Evolutionary conservation across 345 rosid species (phyloP).

Genomic region (Cochlearia excelsa): DNA sequence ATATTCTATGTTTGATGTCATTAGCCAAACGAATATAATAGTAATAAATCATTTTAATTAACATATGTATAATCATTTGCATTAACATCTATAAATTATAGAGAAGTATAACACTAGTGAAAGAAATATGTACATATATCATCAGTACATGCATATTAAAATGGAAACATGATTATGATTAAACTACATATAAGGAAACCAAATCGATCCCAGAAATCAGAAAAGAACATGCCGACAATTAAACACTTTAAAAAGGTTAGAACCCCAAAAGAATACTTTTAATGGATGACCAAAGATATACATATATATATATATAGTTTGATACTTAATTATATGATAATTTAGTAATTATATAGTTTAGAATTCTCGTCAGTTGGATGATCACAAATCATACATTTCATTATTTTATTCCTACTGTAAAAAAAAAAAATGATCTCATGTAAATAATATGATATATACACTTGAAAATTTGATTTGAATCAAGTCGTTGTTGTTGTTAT

Average conservation of each 20-base stretch:
- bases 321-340: not conserved
- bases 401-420: not conserved
- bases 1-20: constrained; percentile 15
- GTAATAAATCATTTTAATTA: too few relatives aligned
- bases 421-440: constrained; percentile 12
- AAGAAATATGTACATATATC: not conserved
- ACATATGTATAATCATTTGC: not conserved
- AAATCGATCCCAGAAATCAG: constrained; percentile 13
- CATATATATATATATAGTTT: not conserved
- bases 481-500: constrained; percentile 22
- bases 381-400: constrained; percentile 15
- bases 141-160: not conserved
- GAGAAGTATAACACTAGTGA: constrained; percentile 5
- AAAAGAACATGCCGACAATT: constrained; percentile 32
- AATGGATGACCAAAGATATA: constrained; percentile 1
- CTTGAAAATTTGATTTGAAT: not conserved
- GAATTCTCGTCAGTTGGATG: constrained; percentile 16
- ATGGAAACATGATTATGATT: constrained; percentile 4
- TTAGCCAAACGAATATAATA: constrained; percentile 3
- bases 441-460: constrained; percentile 28
- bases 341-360: constrained; percentile 1
- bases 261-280: not conserved
- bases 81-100: not conserved
- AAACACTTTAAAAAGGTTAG: constrained; percentile 12
- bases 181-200: constrained; percentile 1